phyloP scores from a whole-genome alignment of 2,329 filamentous ascomycete genomes.

The Sphaerulina vaccinii region DNA sequence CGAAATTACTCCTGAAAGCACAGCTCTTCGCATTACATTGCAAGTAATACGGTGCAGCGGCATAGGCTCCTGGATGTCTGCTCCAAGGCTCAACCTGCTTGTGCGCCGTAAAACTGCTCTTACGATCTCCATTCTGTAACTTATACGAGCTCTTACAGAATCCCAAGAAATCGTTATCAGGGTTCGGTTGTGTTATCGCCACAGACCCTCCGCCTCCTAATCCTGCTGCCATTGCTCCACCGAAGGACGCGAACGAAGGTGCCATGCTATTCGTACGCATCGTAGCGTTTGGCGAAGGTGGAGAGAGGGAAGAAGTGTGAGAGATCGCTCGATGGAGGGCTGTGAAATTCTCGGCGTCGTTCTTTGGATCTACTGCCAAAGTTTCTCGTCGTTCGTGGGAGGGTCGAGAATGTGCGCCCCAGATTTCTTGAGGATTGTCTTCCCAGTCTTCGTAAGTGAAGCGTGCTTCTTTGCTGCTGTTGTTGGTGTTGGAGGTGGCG shows the following conservation, averaged over 20 bases:
- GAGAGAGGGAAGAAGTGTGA: conserved; percentile 12
- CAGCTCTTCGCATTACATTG: conserved; percentile 46
- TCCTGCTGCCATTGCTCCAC: conserved; percentile 10
- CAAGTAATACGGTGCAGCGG: conserved; percentile 32
- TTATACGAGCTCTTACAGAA: conserved; percentile 52
- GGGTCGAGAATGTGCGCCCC: conserved; percentile 27
- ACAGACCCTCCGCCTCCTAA: conserved; percentile 14
- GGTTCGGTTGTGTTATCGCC: conserved; percentile 30
- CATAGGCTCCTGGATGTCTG: conserved; percentile 26
- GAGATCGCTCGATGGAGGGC: conserved; percentile 3
- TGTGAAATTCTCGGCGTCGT: not conserved
- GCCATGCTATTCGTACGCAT: conserved; percentile 22
- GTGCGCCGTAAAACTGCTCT: conserved; percentile 33
- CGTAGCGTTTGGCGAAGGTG: conserved; percentile 20
- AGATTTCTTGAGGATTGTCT: conserved; percentile 32
- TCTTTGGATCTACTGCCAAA: conserved; percentile 19
- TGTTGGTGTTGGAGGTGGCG: not conserved
- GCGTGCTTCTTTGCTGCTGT: conserved; percentile 1
- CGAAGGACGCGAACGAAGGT: conserved; percentile 9
- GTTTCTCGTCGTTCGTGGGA: conserved; percentile 24
- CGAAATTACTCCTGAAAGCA: conserved; percentile 45
- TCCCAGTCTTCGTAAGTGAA: conserved; percentile 31
- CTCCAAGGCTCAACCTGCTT: conserved; percentile 29
- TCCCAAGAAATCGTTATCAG: conserved; percentile 37
- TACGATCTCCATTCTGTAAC: conserved; percentile 37